Percentiles rank a stretch among this genome's conserved stretches.
These are phyloP conservation scores for Phoenix dactylifera DNA, from an alignment of 176 grass and related monocot genomes.

Conservation along the genomic window DNA sequence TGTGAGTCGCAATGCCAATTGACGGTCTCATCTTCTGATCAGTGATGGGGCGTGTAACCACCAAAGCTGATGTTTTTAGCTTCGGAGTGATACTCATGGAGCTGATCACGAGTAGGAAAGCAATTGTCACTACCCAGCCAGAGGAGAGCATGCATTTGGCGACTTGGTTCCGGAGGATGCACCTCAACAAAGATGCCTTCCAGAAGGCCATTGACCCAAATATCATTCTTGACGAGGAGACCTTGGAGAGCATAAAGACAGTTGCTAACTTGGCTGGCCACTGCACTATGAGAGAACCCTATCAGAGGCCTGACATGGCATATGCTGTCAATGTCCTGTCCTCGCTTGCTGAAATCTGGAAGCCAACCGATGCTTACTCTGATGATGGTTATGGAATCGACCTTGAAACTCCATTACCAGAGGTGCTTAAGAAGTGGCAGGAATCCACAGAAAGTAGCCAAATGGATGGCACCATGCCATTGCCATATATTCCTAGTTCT, in stretches of 20 bases:
- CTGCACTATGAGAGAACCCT: conserved; percentile 25
- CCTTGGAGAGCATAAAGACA: conserved; percentile 15
- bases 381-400: too few species aligned
- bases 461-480: too few species aligned
- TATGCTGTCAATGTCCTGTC: conserved; percentile 29
- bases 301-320: conserved; percentile 33
- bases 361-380: too few species aligned
- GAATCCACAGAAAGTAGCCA: too few species aligned
- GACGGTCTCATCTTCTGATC: background rate
- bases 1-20: background rate
- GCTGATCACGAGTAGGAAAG: conserved; percentile 29
- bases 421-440: too few species aligned
- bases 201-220: conserved; percentile 22
- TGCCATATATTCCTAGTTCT: too few species aligned
- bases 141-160: conserved; percentile 33
- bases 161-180: conserved; percentile 28
- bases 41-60: conserved; percentile 39
- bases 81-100: conserved; percentile 47
- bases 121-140: conserved; percentile 17
- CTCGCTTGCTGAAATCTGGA: too few species aligned
- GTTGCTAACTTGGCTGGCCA: conserved; percentile 30
- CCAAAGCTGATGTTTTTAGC: conserved; percentile 43
- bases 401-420: too few species aligned
- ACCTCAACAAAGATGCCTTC: conserved; percentile 19
- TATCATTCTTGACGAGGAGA: conserved; percentile 26